phyloP scores from a whole-genome alignment of 2,329 filamentous ascomycete species.

The Pezicula neosporulosa region DNA sequence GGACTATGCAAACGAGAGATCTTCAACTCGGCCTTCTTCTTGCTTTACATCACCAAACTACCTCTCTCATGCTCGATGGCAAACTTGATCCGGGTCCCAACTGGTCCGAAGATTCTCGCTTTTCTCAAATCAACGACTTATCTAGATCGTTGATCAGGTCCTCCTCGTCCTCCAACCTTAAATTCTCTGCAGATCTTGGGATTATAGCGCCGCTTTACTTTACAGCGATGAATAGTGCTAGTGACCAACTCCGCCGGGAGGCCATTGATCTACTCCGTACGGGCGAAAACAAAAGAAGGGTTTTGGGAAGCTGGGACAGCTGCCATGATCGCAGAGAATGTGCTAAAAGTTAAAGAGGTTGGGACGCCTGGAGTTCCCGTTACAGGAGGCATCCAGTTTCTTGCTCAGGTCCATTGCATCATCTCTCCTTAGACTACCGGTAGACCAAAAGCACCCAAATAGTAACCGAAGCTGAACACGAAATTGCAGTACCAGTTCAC shows the following conservation, averaged over 20 bases:
- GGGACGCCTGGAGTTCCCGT: not conserved
- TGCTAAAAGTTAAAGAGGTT: not conserved
- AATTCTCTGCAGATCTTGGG: constrained; percentile 11
- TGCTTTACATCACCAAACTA: constrained; percentile 4
- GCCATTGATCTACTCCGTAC: constrained; percentile 10
- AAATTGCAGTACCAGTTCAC: too few relatives aligned
- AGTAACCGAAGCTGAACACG: too few relatives aligned
- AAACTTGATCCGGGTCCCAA: constrained; percentile 3
- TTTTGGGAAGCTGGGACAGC: constrained; percentile 12
- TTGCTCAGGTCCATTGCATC: constrained; percentile 1
- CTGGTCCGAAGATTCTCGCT: not conserved
- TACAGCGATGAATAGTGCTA: constrained; percentile 9
- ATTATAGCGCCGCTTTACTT: constrained; percentile 14
- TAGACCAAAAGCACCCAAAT: not conserved
- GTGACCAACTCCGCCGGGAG: constrained; percentile 5
- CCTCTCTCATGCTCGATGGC: constrained; percentile 7
- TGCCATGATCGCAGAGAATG: constrained; percentile 8
- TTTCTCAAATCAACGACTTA: constrained; percentile 5
- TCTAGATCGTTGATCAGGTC: constrained; percentile 4
- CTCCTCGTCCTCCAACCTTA: not conserved
- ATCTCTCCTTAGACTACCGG: too few relatives aligned
- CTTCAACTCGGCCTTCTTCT: constrained; percentile 5
- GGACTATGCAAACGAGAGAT: constrained; percentile 2
- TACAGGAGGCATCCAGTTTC: not conserved
- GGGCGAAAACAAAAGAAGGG: constrained; percentile 11